Base-by-base conservation (phyloP, 495 filamentous ascomycete species). In the Copromyces sp. region DNA sequence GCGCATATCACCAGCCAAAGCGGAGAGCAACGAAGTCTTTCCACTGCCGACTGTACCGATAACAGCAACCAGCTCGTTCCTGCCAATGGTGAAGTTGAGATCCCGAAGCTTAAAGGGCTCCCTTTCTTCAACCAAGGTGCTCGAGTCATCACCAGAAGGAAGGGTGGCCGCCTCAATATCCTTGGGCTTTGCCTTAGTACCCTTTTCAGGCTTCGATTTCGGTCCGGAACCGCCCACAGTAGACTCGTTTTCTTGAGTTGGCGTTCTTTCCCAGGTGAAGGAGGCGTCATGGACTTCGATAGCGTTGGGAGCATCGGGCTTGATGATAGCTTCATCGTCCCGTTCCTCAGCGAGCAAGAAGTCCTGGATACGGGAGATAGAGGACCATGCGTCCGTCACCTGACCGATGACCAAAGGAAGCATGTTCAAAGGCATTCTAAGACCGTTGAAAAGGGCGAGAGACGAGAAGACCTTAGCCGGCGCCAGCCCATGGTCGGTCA, bases 1-100 rank as follows among this genome's bases (percentile, higher is more conserved):
- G 24, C 94, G 87, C 95, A 99, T 99, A 75, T 99, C 94, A 39
- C 95, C 94, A 3, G 94, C 95, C 59, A 98, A 81, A 7, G 95
- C 94, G 68, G 93, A 92, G 3, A 99, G 89, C 32, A 99, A 83
- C 1, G 95, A 97, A 72, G 89, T 95, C 79, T 99, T 99, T 2
- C 95, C 95, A 70, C 91, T 93, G 17, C 95, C 95, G 3, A 98
- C 95, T 32, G 89, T 87, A 59, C 95, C 95, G 78, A 98, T 97
- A 3, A 99, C 91, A 7, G 94, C 95, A 68, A 98, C 78, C 0
- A 99, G 85, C 75, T 98, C 95, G 75, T 94, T 90, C 37, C 92
- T 85, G 17, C 92, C 90, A 44, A 97, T 86, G 16, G 89, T 82
- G 38, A 98, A 83, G 71, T 90, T 87, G 71, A 98, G 81, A n/a